A percentile compares a stretch with the other conserved stretches of the same genome.
Conservation (phyloP, 306 rosid genomes). For the Erythrophleum fordii region DNA sequence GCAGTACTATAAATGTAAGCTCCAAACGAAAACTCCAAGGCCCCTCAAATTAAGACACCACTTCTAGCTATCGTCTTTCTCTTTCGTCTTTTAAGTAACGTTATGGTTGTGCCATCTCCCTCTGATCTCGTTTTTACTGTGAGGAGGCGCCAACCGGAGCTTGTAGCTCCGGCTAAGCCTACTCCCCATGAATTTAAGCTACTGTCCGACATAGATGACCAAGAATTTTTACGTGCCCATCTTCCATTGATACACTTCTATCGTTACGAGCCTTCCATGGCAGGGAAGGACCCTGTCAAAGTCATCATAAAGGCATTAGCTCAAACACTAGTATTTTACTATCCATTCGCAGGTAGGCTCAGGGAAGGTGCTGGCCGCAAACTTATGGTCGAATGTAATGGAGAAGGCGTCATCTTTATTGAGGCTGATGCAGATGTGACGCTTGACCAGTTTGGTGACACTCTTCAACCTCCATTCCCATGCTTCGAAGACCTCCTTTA, state of each 20-base stretch:
- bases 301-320: conserved; percentile 29
- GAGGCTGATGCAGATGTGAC: conserved; percentile 57
- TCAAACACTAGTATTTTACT: conserved; percentile 32
- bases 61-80: background rate
- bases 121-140: background rate
- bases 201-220: conserved; percentile 44
- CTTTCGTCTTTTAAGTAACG: background rate
- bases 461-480: conserved; percentile 50
- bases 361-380: conserved; percentile 28
- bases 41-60: background rate
- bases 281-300: conserved; percentile 29
- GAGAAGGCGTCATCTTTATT: conserved; percentile 51
- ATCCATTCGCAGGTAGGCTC: conserved; percentile 42
- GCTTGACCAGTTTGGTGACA: conserved; percentile 41
- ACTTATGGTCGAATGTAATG: conserved; percentile 53
- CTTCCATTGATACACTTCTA: background rate
- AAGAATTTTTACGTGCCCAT: conserved; percentile 2
- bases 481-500: conserved; percentile 48
- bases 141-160: background rate
- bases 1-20: background rate
- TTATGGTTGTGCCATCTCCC: background rate
- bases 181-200: conserved; percentile 37
- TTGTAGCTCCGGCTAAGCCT: conserved; percentile 31
- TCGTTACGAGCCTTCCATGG: conserved; percentile 11
- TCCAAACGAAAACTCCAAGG: background rate